Evolutionary conservation across 441 rosid species (phyloP).

Genomic region (Erodium moschatum): DNA sequence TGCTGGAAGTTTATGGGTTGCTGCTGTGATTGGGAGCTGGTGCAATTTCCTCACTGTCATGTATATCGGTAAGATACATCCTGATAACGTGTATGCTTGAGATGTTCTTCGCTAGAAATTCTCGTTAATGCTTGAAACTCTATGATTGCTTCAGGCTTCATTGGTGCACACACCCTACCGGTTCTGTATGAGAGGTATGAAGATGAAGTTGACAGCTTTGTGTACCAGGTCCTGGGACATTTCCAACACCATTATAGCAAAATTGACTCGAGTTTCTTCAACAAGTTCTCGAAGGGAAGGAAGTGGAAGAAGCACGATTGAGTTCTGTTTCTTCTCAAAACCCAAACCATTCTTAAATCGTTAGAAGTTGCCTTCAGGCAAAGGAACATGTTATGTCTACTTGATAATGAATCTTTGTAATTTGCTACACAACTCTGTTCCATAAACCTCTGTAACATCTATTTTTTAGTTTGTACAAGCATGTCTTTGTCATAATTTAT

Average conservation of each 20-base stretch:
- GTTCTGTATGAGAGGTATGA: conserved; percentile 53
- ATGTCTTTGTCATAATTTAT: too few species aligned
- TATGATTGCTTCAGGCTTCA: conserved; percentile 51
- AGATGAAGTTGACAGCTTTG: conserved; percentile 58
- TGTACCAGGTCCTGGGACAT: conserved; percentile 44
- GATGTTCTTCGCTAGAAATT: too few species aligned
- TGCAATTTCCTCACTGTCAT: conserved; percentile 81
- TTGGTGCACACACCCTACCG: conserved; percentile 54
- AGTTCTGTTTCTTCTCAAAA: neutral
- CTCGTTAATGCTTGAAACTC: too few species aligned
- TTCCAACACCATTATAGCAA: conserved; percentile 50
- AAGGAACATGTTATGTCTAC: too few species aligned
- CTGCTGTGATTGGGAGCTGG: conserved; percentile 86
- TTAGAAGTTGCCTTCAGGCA: too few species aligned
- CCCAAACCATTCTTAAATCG: too few species aligned
- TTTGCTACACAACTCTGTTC: neutral
- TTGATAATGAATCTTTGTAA: too few species aligned
- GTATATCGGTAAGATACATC: conserved; percentile 53
- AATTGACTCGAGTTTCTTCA: conserved; percentile 48
- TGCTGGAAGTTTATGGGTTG: conserved; percentile 48
- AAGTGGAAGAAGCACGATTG: conserved; percentile 61
- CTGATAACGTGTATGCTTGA: too few species aligned
- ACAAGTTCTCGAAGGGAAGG: conserved; percentile 60
- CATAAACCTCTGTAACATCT: neutral
- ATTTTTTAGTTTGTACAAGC: too few species aligned